phyloP scores from a whole-genome alignment of 305 asterid genomes.

The Withania somnifera region DNA sequence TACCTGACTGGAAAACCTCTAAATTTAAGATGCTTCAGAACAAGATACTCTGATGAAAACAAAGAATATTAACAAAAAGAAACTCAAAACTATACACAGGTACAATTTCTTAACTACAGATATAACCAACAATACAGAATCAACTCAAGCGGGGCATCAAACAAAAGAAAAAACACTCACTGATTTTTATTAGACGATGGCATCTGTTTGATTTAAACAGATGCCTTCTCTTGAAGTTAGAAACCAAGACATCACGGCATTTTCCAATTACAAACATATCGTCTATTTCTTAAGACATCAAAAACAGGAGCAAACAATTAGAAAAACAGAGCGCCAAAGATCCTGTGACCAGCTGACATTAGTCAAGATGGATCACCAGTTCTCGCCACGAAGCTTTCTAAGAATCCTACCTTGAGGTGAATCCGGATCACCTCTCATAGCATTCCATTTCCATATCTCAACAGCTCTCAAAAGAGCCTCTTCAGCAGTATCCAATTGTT shows the following conservation, averaged over 20 bases:
- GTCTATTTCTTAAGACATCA: not conserved
- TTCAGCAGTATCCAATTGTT: conserved; percentile 74
- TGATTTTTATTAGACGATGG: not conserved
- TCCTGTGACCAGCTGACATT: too few relatives aligned
- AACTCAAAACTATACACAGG: too few relatives aligned
- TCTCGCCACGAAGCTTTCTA: conserved; percentile 53
- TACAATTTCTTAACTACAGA: not conserved
- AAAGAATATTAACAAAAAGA: too few relatives aligned
- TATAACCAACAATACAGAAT: not conserved
- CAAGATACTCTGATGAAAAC: too few relatives aligned
- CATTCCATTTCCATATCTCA: conserved; percentile 44
- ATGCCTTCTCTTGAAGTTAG: not conserved
- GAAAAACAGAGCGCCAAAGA: not conserved
- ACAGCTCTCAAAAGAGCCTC: conserved; percentile 49
- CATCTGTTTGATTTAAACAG: not conserved
- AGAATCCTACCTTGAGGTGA: conserved; percentile 81
- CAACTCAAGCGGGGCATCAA: too few relatives aligned
- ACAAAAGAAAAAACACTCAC: not conserved
- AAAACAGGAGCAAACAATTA: not conserved
- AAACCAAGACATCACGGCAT: not conserved
- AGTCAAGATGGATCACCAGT: conserved; percentile 32
- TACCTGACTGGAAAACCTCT: too few relatives aligned
- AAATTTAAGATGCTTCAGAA: too few relatives aligned
- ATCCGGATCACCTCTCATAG: conserved; percentile 66
- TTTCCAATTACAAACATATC: not conserved